A percentile compares a stretch with the other conserved stretches of the same genome.
phyloP scores from a whole-genome alignment of 768 basidiomycete species.

The Hydnomerulius pinastri region DNA sequence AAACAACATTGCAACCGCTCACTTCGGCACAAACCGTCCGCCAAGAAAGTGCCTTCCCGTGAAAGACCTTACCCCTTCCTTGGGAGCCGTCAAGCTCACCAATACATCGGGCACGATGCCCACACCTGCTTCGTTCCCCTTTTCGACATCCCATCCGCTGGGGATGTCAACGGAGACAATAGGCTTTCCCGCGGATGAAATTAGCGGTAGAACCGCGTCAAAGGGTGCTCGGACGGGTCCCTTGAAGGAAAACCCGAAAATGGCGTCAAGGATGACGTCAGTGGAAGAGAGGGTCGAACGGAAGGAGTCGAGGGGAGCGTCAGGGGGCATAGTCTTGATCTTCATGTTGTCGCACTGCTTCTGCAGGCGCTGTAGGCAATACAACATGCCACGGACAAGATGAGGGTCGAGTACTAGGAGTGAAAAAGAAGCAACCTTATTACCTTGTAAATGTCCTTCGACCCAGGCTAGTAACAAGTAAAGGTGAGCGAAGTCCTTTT shows the following conservation, averaged over 20 bases:
- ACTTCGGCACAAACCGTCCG: constrained; percentile 92
- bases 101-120: constrained; percentile 79
- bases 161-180: constrained; percentile 97
- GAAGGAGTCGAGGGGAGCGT: constrained; percentile 48
- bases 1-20: constrained; percentile 28
- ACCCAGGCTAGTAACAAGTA: no score
- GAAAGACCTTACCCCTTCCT: constrained; percentile 79
- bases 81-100: constrained; percentile 92
- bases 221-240: constrained; percentile 91
- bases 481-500: neutral
- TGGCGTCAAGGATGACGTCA: constrained; percentile 90
- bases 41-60: constrained; percentile 89
- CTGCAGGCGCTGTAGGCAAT: constrained; percentile 63
- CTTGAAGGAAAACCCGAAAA: constrained; percentile 98
- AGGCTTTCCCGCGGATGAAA: constrained; percentile 66
- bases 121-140: constrained; percentile 54
- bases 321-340: constrained; percentile 67
- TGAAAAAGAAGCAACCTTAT: no score
- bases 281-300: constrained; percentile 52
- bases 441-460: constrained; percentile 91
- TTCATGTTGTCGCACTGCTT: constrained; percentile 88
- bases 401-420: no score
- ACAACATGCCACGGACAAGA: no score
- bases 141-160: constrained; percentile 93
- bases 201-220: constrained; percentile 66